Evolutionary conservation across 106 monocot genomes (phyloP), one percentile per base, ranked within the genome.

Genomic region (Apostasia ramifera): DNA sequence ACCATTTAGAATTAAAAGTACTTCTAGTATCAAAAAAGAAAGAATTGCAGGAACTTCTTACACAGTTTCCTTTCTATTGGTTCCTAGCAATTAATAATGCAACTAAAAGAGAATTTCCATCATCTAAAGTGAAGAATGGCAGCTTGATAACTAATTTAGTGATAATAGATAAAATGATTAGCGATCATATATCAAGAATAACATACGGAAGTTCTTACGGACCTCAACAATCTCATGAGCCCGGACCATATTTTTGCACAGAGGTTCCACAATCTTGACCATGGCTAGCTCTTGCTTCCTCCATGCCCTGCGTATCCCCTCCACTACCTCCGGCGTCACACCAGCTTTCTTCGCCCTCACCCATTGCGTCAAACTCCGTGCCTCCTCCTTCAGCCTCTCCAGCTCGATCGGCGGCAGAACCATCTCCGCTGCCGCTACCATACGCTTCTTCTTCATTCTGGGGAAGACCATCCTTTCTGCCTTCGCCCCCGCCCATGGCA

Each of bases 151-250:
- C 52, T 6, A 52, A 52, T 52, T 6, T 10, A 52, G 52, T 10
- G 4, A 52, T 10, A 52, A 10, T 52, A 4, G 4, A 52, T 52
- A 52, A 52, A 4, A 52, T 52, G 4, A 4, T 52, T 52, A 52
- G 10, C 2, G 38, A 42, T 61, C 40, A 8, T 6, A 61, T 8
- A 1, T 61, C 1, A 0, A 61, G 40, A 70, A 2, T 42, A 46
- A 56, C 1, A 1, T 39, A 9, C 47, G 11, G 47, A 49, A 56
- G 52, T 5, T 55, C 10, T 11, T 3, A 48, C 73, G 60, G 3
- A 95, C 95, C 95, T 95, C 95, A 8, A 84, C 52, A 59, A 95
- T 92, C 80, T 95, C 95, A 38, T 76, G 73, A 1, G 91, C 91
- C 8, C 95, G 72, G 64, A 86, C 91, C 91, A 92, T 86, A 71